Evolutionary conservation across 306 rosid genomes (phyloP), one percentile per base, ranked within the genome.

Genomic region (Ceratonia siliqua): DNA sequence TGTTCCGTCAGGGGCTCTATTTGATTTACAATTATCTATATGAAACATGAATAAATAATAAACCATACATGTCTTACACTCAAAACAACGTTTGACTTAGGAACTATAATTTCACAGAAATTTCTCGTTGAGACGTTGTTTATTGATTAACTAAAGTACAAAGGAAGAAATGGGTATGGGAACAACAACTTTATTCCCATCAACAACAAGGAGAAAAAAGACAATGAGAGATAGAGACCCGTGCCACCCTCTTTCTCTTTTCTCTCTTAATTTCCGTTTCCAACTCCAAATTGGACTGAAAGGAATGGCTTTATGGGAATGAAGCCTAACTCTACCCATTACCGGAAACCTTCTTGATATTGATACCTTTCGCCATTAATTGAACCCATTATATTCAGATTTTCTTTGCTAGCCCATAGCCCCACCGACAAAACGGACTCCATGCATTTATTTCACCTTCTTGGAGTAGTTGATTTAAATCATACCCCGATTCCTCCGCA

Each of bases 1-100:
- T 92, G 99, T 88, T 95, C 99, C 64, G 96, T 83, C 22, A 95
- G 59, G 14, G 99, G 98, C 86, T 95, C 98, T 48, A 95, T 81
- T 81, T 92, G 94, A 62, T 80, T 82, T 78, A 82, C 15, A 69
- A 92, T 63, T 13, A 95, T 84, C 99, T 92, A 39, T n/a, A n/a
- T n/a, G n/a, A 25, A 32, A 25, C 72, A 66, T 7, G 25, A 66
- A 13, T 11, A 8, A 68, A 75, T 48, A 28, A 28, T 22, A 30
- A 12, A 14, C 27, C 27, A 56, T 13, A 62, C 13, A 14, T 12
- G 5, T 70, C 62, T 52, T 25, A 39, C 17, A 2, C 22, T 7
- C n/a, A 68, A 25, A 45, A 6, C 18, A 36, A 41, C 27, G 42
- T 17, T 14, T 22, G n/a, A 14, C 3, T 24, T 27, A 15, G 17